These are phyloP conservation scores for Jaltomata sinuosa DNA, from an alignment of 257 asterid genomes.

Conservation along the genomic window DNA sequence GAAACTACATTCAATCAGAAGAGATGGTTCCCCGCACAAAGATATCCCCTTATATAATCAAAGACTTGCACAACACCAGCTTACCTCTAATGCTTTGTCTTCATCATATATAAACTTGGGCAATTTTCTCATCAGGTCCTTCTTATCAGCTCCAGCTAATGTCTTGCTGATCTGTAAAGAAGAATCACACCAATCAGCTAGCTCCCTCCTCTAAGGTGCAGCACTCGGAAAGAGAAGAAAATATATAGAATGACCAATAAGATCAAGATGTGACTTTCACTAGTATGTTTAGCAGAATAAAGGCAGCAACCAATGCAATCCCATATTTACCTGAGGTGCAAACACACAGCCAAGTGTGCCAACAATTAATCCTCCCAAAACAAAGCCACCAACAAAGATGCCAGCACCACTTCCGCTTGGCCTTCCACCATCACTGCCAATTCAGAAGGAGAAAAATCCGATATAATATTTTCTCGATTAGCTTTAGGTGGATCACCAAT, in stretches of 20 bases:
- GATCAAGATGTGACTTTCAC: neutral
- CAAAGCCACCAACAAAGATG: constrained; percentile 67
- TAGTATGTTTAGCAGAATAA: neutral
- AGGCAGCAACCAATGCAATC: neutral
- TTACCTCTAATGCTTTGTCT: constrained; percentile 81
- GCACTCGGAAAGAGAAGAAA: neutral
- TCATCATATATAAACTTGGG: constrained; percentile 83
- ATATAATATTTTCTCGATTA: neutral
- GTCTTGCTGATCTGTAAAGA: constrained; percentile 59
- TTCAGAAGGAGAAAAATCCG: constrained; percentile 8
- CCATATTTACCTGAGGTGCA: constrained; percentile 67
- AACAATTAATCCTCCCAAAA: constrained; percentile 67
- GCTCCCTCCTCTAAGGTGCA: constrained; percentile 1
- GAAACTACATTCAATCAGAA: neutral
- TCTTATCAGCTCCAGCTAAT: constrained; percentile 57
- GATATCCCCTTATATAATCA: neutral
- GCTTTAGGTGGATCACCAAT: neutral
- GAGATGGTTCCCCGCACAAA: neutral
- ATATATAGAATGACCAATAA: neutral
- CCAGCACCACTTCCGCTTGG: constrained; percentile 26
- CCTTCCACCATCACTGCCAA: constrained; percentile 49
- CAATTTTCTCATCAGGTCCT: constrained; percentile 73
- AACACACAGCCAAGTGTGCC: constrained; percentile 74
- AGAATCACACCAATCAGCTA: neutral
- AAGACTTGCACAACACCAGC: neutral